Evolutionary conservation across 495 filamentous ascomycete genomes (phyloP).

Genomic region (Talaromyces borbonicus): DNA sequence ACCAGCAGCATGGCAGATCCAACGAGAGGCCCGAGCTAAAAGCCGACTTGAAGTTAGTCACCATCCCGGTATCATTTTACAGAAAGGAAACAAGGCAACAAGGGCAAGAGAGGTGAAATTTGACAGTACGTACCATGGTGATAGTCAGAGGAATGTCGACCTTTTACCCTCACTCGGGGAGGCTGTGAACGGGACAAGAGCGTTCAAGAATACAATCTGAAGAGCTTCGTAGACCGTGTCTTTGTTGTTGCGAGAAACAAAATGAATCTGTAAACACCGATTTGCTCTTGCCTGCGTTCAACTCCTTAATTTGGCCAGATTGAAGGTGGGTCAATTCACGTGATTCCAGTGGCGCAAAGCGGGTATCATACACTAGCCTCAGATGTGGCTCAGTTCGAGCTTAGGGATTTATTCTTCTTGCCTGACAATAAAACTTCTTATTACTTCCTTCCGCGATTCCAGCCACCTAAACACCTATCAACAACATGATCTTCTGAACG

Average conservation of each 20-base stretch:
- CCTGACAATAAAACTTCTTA: no score
- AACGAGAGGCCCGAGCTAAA: conserved; percentile 86
- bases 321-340: conserved; percentile 2
- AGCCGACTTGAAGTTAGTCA: background rate
- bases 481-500: conserved; percentile 1
- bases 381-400: conserved; percentile 1
- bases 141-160: no score
- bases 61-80: background rate
- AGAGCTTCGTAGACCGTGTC: no score
- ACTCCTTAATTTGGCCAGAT: conserved; percentile 4
- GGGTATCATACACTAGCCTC: background rate
- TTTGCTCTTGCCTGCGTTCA: no score
- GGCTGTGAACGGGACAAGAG: no score
- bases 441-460: background rate
- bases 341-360: background rate
- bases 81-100: no score
- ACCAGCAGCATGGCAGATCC: conserved; percentile 96
- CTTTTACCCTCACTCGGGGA: no score
- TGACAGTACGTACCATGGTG: conserved; percentile 27
- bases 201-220: no score
- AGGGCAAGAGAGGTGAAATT: no score
- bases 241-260: no score
- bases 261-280: no score
- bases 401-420: background rate
- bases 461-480: conserved; percentile 4